A percentile compares a stretch with the other conserved stretches of the same genome.
Conservation (phyloP, 805 yeast species). For the Zygosaccharomyces gambellarensis region DNA sequence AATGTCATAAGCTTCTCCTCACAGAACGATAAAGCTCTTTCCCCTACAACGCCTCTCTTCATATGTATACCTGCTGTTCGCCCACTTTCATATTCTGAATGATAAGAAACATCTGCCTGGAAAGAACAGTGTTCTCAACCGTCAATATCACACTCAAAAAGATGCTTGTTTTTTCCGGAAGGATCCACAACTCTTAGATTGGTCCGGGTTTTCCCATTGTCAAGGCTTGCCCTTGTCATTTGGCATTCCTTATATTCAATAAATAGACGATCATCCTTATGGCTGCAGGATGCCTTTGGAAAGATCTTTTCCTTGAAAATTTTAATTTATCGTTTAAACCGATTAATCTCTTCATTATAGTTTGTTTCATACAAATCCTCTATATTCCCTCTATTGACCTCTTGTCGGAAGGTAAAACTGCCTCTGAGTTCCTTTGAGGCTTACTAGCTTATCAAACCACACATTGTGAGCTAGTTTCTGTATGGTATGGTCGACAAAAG, state of each 20-base stretch:
- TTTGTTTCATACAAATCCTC: conserved; percentile 16
- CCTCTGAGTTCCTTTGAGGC: conserved; percentile 19
- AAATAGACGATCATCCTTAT: too few relatives aligned
- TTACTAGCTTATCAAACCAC: conserved; percentile 3
- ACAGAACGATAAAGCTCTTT: conserved; percentile 2
- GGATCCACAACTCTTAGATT: conserved; percentile 42
- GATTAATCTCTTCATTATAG: background rate
- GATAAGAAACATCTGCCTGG: conserved; percentile 24
- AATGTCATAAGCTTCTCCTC: conserved; percentile 40
- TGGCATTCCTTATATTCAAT: too few relatives aligned
- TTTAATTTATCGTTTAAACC: conserved; percentile 4
- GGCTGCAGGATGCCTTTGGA: conserved; percentile 2
- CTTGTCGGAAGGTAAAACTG: conserved; percentile 21
- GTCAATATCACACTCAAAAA: conserved; percentile 21
- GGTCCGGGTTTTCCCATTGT: conserved; percentile 52
- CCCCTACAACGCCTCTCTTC: conserved; percentile 15
- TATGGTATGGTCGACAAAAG: conserved; percentile 13
- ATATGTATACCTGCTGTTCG: conserved; percentile 51
- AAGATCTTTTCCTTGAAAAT: conserved; percentile 19
- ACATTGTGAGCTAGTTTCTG: conserved; percentile 8
- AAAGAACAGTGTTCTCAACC: conserved; percentile 46
- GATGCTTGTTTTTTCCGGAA: conserved; percentile 33
- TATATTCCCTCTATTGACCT: conserved; percentile 24
- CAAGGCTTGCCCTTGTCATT: too few relatives aligned
- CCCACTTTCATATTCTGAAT: conserved; percentile 38